Conservation (phyloP, 1,284 basidiomycete species). For the Baeospora myosura region DNA sequence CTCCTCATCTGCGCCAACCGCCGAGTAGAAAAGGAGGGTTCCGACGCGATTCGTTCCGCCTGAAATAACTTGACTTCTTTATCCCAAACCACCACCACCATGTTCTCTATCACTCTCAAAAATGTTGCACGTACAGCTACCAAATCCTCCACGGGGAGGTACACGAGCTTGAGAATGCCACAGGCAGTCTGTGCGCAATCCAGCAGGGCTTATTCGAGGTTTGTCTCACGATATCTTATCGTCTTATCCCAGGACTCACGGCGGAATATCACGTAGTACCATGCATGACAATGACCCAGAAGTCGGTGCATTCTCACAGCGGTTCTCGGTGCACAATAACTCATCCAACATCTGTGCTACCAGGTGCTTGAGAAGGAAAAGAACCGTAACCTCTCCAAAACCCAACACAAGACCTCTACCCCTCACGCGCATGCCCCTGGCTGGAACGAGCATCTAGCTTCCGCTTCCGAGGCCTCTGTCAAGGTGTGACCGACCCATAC, state of each 20-base stretch:
- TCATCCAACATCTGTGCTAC: neutral
- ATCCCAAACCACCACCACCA: neutral
- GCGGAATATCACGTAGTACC: slow-evolving; percentile 31
- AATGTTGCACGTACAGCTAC: neutral
- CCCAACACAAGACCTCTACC: slow-evolving; percentile 45
- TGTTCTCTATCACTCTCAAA: slow-evolving; percentile 1
- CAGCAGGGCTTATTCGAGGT: neutral
- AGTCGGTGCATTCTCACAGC: slow-evolving; percentile 26
- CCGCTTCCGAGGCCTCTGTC: slow-evolving; percentile 58
- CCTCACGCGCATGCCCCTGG: slow-evolving; percentile 56
- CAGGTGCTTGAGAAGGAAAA: slow-evolving; percentile 55
- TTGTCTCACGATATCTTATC: slow-evolving; percentile 1
- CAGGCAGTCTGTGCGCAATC: slow-evolving; percentile 1
- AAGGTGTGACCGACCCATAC: slow-evolving; percentile 40
- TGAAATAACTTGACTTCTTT: neutral
- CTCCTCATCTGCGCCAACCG: neutral
- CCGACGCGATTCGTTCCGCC: neutral
- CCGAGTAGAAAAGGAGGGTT: neutral
- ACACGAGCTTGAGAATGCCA: slow-evolving; percentile 3
- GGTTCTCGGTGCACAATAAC: neutral
- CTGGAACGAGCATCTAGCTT: slow-evolving; percentile 69
- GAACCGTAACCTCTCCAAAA: slow-evolving; percentile 39
- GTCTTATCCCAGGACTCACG: neutral
- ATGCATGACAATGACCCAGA: slow-evolving; percentile 58
- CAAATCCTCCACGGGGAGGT: neutral